Evolutionary conservation across 257 asterid species (phyloP), one percentile per base, ranked within the genome.

Genomic region (Solanum sitiens): DNA sequence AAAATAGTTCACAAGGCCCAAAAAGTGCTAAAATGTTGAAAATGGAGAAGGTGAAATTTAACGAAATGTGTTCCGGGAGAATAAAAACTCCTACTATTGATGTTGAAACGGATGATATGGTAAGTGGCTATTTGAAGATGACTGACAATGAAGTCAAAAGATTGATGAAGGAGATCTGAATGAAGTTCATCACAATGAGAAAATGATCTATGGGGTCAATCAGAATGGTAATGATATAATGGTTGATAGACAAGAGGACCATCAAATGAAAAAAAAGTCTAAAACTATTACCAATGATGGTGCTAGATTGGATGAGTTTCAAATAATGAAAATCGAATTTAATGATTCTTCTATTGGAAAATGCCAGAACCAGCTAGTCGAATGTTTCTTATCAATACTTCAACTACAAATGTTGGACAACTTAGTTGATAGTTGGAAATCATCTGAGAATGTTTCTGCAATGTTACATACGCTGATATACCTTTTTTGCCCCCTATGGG

Each of bases 281-380:
- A 39, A 8, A 39, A 39, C 42, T 39, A 2, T 39, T 39, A 39
- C 7, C n/a, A n/a, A n/a, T n/a, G n/a, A n/a, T n/a, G n/a, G 42
- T 84, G 59, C 23, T 83, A 83, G 73, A 15, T 68, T 73, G 72
- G 85, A 74, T 35, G 92, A 89, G 79, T 75, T 86, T 61, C 86
- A 88, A 20, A 83, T 39, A 39, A 72, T 88, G 39, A 59, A 74
- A 86, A 77, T n/a, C n/a, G n/a, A n/a, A n/a, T n/a, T n/a, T n/a
- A n/a, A n/a, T n/a, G n/a, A n/a, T n/a, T n/a, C n/a, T n/a, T n/a
- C n/a, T n/a, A n/a, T n/a, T n/a, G n/a, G 76, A 88, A 85, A 68
- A 91, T 87, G 75, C 94, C 67, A 63, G 95, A 90, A 88, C n/a
- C n/a, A n/a, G n/a, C 91, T 56, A 95, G 95, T 76, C 94, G 96